A percentile compares a stretch with the other conserved stretches of the same genome.
phyloP scores from a whole-genome alignment of 495 filamentous ascomycete genomes.

The Hyaloscypha bicolor region DNA sequence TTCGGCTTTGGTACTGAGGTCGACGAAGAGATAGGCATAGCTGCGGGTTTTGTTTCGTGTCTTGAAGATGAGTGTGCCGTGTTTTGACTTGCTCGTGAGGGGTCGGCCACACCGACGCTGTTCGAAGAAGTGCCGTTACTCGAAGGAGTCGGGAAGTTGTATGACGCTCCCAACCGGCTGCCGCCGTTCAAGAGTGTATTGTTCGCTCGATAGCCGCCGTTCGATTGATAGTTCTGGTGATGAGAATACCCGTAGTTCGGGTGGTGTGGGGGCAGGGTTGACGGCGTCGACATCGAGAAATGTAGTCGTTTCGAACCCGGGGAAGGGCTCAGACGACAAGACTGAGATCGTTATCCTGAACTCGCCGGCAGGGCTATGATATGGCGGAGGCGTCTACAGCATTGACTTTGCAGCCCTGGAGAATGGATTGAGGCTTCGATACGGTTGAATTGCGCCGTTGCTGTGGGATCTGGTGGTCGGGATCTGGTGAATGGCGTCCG shows the following conservation, averaged over 20 bases:
- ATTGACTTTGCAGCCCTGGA: constrained; percentile 18
- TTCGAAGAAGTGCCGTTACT: constrained; percentile 30
- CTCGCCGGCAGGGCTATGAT: constrained; percentile 15
- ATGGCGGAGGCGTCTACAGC: constrained; percentile 12
- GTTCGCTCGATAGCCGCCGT: constrained; percentile 30
- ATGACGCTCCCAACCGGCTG: constrained; percentile 32
- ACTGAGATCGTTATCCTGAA: constrained; percentile 4
- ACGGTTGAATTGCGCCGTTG: neutral
- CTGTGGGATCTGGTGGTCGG: constrained; percentile 17
- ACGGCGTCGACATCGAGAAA: constrained; percentile 76
- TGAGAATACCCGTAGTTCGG: constrained; percentile 70
- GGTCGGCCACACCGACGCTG: constrained; percentile 24
- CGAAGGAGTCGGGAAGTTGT: constrained; percentile 32
- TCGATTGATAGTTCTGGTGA: constrained; percentile 61
- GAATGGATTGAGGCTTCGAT: neutral
- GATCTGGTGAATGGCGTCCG: too few species aligned
- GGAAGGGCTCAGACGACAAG: constrained; percentile 24
- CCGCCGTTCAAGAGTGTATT: constrained; percentile 30
- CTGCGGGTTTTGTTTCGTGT: constrained; percentile 25
- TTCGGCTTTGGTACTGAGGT: constrained; percentile 31
- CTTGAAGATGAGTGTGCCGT: constrained; percentile 21
- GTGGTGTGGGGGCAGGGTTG: constrained; percentile 67
- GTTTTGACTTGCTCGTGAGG: constrained; percentile 28
- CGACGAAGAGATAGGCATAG: constrained; percentile 42
- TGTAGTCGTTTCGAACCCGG: constrained; percentile 27